phyloP scores from a whole-genome alignment of 371 early-diverging fungal genomes.

The Mortierella sp. region DNA sequence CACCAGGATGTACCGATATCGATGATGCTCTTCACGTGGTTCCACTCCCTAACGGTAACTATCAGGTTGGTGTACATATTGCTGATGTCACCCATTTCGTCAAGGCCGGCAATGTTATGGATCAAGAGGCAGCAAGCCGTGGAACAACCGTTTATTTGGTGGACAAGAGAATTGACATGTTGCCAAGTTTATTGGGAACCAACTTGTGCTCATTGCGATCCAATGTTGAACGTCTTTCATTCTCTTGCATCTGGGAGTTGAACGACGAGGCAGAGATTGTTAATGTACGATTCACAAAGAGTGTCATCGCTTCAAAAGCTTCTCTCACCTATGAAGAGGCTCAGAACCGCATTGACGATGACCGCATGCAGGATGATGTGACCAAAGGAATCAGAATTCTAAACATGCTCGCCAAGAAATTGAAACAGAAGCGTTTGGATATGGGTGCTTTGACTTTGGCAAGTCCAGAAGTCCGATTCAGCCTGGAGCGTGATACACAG shows the following conservation, averaged over 20 bases:
- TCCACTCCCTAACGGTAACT: constrained; percentile 89
- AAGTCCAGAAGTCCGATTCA: constrained; percentile 90
- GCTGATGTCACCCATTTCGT: constrained; percentile 99
- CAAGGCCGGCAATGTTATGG: constrained; percentile 86
- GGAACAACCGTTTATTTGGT: constrained; percentile 97
- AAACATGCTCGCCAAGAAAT: constrained; percentile 90
- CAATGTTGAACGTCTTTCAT: constrained; percentile 92
- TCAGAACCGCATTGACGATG: constrained; percentile 92
- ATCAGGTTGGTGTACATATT: constrained; percentile 93
- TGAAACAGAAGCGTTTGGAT: constrained; percentile 81
- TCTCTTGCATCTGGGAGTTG: constrained; percentile 90
- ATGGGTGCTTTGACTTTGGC: constrained; percentile 88
- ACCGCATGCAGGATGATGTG: constrained; percentile 83
- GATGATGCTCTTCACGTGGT: constrained; percentile 98
- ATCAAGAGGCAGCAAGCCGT: constrained; percentile 88
- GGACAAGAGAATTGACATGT: constrained; percentile 98
- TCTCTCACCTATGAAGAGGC: constrained; percentile 99
- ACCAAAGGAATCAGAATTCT: constrained; percentile 86
- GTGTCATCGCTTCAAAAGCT: constrained; percentile 93
- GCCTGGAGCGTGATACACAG: constrained; percentile 88
- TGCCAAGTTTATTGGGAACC: constrained; percentile 90
- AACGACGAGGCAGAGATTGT: constrained; percentile 83
- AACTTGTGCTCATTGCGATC: constrained; percentile 94
- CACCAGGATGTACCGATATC: constrained; percentile 99
- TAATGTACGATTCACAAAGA: constrained; percentile 82